Percentiles rank a stretch among this genome's conserved stretches.
phyloP scores from a whole-genome alignment of 495 filamentous ascomycete species.

The Hypomontagnella monticulosa region DNA sequence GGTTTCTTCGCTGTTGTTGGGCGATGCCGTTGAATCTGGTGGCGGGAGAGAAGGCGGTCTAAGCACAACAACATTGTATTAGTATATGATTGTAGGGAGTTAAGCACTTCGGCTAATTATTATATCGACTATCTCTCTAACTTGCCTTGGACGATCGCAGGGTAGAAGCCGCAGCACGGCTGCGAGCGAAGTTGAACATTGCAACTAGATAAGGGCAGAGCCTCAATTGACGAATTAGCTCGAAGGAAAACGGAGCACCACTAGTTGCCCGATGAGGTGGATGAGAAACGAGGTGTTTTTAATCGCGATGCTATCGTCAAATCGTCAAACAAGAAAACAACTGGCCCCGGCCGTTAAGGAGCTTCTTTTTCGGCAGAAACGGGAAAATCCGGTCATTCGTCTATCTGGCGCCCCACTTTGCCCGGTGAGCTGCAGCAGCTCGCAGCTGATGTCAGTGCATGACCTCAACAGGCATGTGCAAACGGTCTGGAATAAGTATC shows the following conservation, averaged over 20 bases:
- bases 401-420: slow-evolving; percentile 22
- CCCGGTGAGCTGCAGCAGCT: slow-evolving; percentile 22
- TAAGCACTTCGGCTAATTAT: neutral
- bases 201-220: slow-evolving; percentile 18
- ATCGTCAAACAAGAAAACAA: slow-evolving; percentile 40
- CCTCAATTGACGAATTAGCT: slow-evolving; percentile 30
- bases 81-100: slow-evolving; percentile 9
- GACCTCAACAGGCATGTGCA: slow-evolving; percentile 33
- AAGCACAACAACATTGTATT: slow-evolving; percentile 1
- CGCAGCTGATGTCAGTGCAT: slow-evolving; percentile 35
- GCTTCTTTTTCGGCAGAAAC: slow-evolving; percentile 38
- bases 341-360: slow-evolving; percentile 31
- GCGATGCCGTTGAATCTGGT: slow-evolving; percentile 55
- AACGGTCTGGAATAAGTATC: slow-evolving; percentile 25
- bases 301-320: slow-evolving; percentile 37
- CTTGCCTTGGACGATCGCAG: slow-evolving; percentile 59
- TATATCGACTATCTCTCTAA: slow-evolving; percentile 15
- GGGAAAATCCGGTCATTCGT: slow-evolving; percentile 37
- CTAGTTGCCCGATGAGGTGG: slow-evolving; percentile 14
- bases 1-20: slow-evolving; percentile 77
- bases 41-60: slow-evolving; percentile 51
- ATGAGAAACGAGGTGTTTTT: slow-evolving; percentile 33
- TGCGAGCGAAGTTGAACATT: slow-evolving; percentile 61
- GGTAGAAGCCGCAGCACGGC: slow-evolving; percentile 59
- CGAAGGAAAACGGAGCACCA: slow-evolving; percentile 27